Evolutionary conservation across 768 basidiomycete species (phyloP).

Genomic region (Psilocybe sp.): DNA sequence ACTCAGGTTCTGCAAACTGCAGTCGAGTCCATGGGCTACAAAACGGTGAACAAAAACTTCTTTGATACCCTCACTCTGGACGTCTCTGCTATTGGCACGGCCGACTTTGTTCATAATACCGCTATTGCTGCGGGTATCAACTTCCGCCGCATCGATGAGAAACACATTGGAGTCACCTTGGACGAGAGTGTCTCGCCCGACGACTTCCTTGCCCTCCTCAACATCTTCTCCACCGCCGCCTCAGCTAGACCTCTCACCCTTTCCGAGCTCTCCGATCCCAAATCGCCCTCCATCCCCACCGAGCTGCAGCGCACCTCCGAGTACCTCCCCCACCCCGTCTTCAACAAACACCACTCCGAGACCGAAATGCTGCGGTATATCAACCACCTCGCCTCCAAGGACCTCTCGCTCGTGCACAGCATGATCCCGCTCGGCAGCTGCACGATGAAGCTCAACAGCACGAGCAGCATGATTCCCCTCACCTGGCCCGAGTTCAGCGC

Average conservation of each 20-base stretch:
- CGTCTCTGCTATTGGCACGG: constrained; percentile 55
- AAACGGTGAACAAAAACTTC: constrained; percentile 65
- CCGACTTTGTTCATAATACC: constrained; percentile 64
- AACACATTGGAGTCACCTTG: constrained; percentile 81
- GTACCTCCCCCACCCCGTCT: constrained; percentile 85
- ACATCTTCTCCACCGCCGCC: constrained; percentile 74
- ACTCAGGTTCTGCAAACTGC: constrained; percentile 71
- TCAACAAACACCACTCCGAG: constrained; percentile 96
- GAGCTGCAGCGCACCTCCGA: constrained; percentile 58
- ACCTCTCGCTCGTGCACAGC: constrained; percentile 89
- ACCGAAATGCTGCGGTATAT: constrained; percentile 99
- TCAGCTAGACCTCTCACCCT: constrained; percentile 45
- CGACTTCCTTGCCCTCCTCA: constrained; percentile 75
- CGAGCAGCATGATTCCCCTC: constrained; percentile 95
- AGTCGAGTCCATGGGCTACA: constrained; percentile 74
- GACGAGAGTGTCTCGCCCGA: constrained; percentile 84
- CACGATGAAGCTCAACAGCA: constrained; percentile 98
- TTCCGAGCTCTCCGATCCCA: constrained; percentile 44
- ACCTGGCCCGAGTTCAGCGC: constrained; percentile 91
- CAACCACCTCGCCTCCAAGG: constrained; percentile 90
- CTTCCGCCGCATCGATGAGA: constrained; percentile 72
- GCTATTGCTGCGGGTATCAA: constrained; percentile 74
- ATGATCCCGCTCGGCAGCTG: constrained; percentile 97
- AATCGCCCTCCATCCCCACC: constrained; percentile 48
- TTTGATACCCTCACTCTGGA: constrained; percentile 91